Percentiles rank a stretch among this genome's conserved stretches.
phyloP scores from a whole-genome alignment of 805 yeast species.

The Ogataea nitratoaversa region DNA sequence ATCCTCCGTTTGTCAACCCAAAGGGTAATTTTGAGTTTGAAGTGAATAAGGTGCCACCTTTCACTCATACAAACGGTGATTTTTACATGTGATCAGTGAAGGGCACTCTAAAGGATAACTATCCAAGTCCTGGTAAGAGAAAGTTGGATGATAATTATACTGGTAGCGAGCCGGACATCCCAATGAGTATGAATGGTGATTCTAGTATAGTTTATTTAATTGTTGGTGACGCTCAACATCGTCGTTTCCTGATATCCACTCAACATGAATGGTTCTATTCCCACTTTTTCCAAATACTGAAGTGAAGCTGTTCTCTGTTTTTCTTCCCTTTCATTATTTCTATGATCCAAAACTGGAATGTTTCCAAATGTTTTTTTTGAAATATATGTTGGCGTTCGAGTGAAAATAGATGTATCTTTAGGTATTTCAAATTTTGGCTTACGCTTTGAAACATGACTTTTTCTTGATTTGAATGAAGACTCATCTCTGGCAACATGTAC shows the following conservation, averaged over 20 bases:
- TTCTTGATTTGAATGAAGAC: constrained; percentile 6
- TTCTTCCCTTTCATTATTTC: constrained; percentile 9
- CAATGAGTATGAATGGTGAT: too few relatives aligned
- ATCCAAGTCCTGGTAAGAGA: constrained; percentile 1
- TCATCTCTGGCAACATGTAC: constrained; percentile 5
- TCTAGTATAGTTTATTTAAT: not conserved
- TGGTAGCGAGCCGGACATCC: too few relatives aligned
- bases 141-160: constrained; percentile 1
- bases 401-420: constrained; percentile 22
- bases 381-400: constrained; percentile 19
- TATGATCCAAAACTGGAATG: constrained; percentile 6
- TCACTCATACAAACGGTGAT: constrained; percentile 28
- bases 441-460: not conserved
- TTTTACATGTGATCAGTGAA: constrained; percentile 25
- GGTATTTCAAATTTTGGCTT: constrained; percentile 11
- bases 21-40: constrained; percentile 7
- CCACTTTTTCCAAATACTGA: constrained; percentile 19
- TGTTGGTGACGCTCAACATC: constrained; percentile 18
- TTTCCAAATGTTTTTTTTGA: constrained; percentile 12
- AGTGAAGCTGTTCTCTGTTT: constrained; percentile 15
- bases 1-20: not conserved
- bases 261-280: constrained; percentile 28
- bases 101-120: constrained; percentile 12
- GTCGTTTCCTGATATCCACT: constrained; percentile 25
- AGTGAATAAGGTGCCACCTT: constrained; percentile 25